Base-by-base conservation (phyloP, 2,329 filamentous ascomycete genomes). In the Pseudovirgaria hyperparasitica region DNA sequence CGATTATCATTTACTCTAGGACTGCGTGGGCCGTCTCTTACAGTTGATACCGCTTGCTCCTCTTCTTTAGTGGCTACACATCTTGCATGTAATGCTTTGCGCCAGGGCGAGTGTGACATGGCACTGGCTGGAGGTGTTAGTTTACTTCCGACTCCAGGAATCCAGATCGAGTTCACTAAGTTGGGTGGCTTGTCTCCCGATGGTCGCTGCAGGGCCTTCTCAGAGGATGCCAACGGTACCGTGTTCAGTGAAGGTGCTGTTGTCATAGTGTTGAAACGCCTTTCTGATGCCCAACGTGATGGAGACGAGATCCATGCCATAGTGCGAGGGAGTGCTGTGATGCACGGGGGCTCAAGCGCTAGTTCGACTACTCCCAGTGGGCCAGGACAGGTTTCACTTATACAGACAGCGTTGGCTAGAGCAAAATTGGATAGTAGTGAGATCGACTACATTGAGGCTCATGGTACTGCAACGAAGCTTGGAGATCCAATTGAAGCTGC, bases 291-390 rank as follows among this genome's bases (percentile, higher is more conserved):
- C 9, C 16, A 40, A 4, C 14, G 19, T 6, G 36, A 39, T 23
- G 23, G 31, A 6, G 42, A 46, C 18, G 27, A 72, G 22, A 31
- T 63, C 16, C 45, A 50, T 8, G 49, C 48, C 2, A 30, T 62
- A 4, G 55, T 62, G 17, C 39, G 52, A 12, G 41, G 36, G 0
- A 48, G 48, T 2, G 52, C 42, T 5, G 33, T 41, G 4, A 59
- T 56, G 27, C 45, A 51, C 25, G 67, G 73, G 37, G 70, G 70
- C 11, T 71, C 68, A 2, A 39, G 38, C 16, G 41, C 34, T 10
- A 65, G 65, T 0, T 59, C 70, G 30, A 70, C 66, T 1, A 53
- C 65, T 38, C 68, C 68, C 0, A 66, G 63, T 58, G 1, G 47
- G 68, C 72, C 37, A 69, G 43, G 52, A 2, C 57, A 60, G 30